Evolutionary conservation across 164 flowering plant species (phyloP), one percentile per base, ranked within the genome.

Genomic region (Platanus orientalis): DNA sequence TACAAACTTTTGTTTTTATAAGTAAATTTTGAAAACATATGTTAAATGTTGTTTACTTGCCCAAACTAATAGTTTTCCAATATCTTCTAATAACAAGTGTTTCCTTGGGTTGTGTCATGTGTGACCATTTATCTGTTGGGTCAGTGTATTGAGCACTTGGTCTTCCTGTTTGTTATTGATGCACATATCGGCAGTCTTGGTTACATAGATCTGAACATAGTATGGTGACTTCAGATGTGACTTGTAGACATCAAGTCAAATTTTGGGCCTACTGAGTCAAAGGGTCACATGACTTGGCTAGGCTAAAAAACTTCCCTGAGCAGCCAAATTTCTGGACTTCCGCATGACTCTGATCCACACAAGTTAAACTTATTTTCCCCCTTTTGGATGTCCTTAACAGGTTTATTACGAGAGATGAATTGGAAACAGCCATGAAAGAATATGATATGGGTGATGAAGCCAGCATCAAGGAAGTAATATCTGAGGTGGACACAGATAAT

Each of bases 401-500:
- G 64, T 80, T 70, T 57, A 84, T 84, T 54, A 84, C 88, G 17
- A 76, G 71, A 58, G 90, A 85, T 69, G 90, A 85, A 65, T 77
- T 85, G 42, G 80, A 81, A 69, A 39, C 66, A 21, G 87, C 84
- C 7, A 83, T 83, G 90, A 73, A 71, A 57, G 81, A 83, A 23
- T 70, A 81, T 29, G 83, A 81, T 34, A 85, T 85, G 73, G 86
- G 86, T 17, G 87, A 85, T 57, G 79, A 71, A 16, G 77, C 52
- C 39, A 79, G 83, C 19, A 83, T 81, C 48, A 75, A 40, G 34
- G 90, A 85, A 30, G 83, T 85, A 7, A 80, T 85, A 54, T 58
- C 78, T 3, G 90, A 85, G 76, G 88, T 85, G n/a, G 90, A 85
- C 53, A 45, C 84, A 1, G 91, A 86, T 48, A 77, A 86, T 75